Base-by-base conservation (phyloP, 768 basidiomycete genomes). In the Termitomyces sp. region DNA sequence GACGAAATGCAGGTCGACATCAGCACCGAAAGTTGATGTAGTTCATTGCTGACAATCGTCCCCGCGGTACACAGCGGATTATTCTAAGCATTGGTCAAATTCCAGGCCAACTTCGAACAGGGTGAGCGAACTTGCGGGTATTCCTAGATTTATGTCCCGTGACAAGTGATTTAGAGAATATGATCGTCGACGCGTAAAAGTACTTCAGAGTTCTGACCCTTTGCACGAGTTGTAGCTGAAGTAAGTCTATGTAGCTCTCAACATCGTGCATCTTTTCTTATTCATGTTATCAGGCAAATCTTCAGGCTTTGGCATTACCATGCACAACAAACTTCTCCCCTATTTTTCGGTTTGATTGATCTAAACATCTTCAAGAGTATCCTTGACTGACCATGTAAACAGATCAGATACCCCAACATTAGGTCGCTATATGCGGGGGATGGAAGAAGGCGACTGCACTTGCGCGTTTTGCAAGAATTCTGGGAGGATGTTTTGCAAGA, bases 391-490 rank as follows among this genome's bases (percentile, higher is more conserved):
- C 30, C 10, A 8, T 22, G 22, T 58, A 36, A 52, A 20, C 59
- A 80, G 78, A 66, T 53, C 56, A 69, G 71, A 59, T 87, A 86
- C 58, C 65, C 74, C 13, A 59, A 67, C 16, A 59, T 77, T 12
- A 85, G 81, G 65, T 65, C 68, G 4, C 73, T 65, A 40, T 72
- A 77, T 63, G 81, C 83, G 36, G 65, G 69, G 18, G 80, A 85
- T 64, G 85, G 85, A 20, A 77, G 85, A 53, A 77, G 86, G 16
- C 77, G 69, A 68, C 80, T 80, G 81, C 74, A 75, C 56, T 68
- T 87, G 57, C 79, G 78, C 30, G 74, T 80, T 32, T 74, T 83
- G 14, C 70, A 80, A 64, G 68, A 77, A 53, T 77, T 84, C 66
- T 80, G 84, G 84, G 68, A 61, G 58, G 52, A 43, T 54, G 74